Conservation (phyloP, 805 yeast genomes). For the Candida xiaguanensis region DNA sequence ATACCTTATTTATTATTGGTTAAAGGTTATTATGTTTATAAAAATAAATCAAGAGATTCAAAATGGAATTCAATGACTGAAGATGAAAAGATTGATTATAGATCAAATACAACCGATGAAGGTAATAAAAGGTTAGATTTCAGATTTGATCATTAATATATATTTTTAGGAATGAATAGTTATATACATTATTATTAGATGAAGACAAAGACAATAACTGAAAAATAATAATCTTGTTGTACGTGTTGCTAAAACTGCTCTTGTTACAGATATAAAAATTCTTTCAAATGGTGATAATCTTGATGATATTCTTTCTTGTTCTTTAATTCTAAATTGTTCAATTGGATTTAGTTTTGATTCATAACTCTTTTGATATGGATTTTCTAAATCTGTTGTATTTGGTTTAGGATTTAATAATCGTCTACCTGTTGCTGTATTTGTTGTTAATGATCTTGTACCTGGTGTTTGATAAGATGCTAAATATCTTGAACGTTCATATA, state of each 20-base stretch:
- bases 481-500: slow-evolving; percentile 75
- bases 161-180: slow-evolving; percentile 19
- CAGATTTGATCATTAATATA: slow-evolving; percentile 24
- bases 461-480: slow-evolving; percentile 44
- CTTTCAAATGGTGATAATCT: slow-evolving; percentile 76
- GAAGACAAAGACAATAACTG: slow-evolving; percentile 70
- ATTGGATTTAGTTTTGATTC: slow-evolving; percentile 81
- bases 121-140: slow-evolving; percentile 60
- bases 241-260: slow-evolving; percentile 71
- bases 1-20: slow-evolving; percentile 23
- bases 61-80: slow-evolving; percentile 48
- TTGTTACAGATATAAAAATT: slow-evolving; percentile 66
- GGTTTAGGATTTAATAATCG: slow-evolving; percentile 27
- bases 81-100: slow-evolving; percentile 50
- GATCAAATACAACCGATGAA: slow-evolving; percentile 40
- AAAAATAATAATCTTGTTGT: slow-evolving; percentile 70
- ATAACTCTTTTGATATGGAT: slow-evolving; percentile 56
- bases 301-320: slow-evolving; percentile 69
- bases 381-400: slow-evolving; percentile 47
- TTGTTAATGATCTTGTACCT: slow-evolving; percentile 11
- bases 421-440: slow-evolving; percentile 11
- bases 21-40: slow-evolving; percentile 34
- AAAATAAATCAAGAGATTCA: slow-evolving; percentile 42
- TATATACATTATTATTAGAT: slow-evolving; percentile 65
- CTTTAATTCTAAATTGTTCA: slow-evolving; percentile 74